Evolutionary conservation across 331 rosid species (phyloP).

Genomic region (Quercus phellos): DNA sequence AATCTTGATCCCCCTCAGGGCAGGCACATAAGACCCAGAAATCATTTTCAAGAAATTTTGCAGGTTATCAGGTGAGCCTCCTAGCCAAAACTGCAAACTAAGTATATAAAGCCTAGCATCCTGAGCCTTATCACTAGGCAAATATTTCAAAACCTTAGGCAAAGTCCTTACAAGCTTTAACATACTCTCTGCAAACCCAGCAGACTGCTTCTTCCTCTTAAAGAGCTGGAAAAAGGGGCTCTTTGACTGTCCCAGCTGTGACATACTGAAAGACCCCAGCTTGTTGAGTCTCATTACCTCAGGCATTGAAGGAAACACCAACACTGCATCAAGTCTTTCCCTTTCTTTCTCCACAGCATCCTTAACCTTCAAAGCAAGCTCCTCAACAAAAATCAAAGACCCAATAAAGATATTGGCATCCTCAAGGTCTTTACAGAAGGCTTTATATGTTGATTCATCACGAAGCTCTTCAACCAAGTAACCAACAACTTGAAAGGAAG

Average conservation of each 20-base stretch:
- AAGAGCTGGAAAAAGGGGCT: constrained; percentile 86
- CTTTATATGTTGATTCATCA: constrained; percentile 38
- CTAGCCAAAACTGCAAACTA: constrained; percentile 96
- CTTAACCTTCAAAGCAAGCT: constrained; percentile 79
- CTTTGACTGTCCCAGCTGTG: constrained; percentile 88
- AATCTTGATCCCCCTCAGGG: constrained; percentile 62
- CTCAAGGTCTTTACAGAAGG: constrained; percentile 72
- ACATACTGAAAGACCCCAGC: constrained; percentile 82
- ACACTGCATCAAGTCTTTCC: constrained; percentile 86
- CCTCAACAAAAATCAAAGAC: constrained; percentile 89
- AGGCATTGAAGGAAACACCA: constrained; percentile 98
- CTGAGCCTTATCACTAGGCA: constrained; percentile 94
- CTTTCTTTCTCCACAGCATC: constrained; percentile 82
- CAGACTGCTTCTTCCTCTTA: constrained; percentile 71
- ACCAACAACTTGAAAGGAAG: constrained; percentile 79
- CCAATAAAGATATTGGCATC: constrained; percentile 90
- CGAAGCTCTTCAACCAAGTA: constrained; percentile 95
- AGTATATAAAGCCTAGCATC: constrained; percentile 86
- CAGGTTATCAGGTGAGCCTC: constrained; percentile 90
- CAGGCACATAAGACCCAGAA: constrained; percentile 77
- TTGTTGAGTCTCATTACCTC: constrained; percentile 95
- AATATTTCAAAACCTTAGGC: constrained; percentile 91
- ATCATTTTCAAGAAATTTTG: constrained; percentile 87
- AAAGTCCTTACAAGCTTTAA: constrained; percentile 86
- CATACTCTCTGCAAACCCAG: constrained; percentile 96